Evolutionary conservation across 1,284 basidiomycete species (phyloP).

Genomic region (Cystobasidium pallidum): DNA sequence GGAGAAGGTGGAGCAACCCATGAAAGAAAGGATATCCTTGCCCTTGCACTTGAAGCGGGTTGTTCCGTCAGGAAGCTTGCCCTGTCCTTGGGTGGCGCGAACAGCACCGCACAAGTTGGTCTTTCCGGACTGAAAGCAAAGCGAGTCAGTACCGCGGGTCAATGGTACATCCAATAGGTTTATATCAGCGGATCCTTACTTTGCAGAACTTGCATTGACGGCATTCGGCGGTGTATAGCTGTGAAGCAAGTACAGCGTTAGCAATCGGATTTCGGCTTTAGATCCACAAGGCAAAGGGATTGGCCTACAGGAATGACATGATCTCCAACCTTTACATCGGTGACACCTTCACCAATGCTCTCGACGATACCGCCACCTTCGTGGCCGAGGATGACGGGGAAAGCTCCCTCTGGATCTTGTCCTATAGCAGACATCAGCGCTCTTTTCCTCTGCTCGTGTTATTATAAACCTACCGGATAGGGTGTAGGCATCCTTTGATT

Average conservation of each 20-base stretch:
- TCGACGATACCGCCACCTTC: slow-evolving; percentile 67
- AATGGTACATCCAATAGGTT: too few species aligned
- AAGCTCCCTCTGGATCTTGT: slow-evolving; percentile 92
- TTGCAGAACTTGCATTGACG: slow-evolving; percentile 97
- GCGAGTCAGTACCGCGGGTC: neutral
- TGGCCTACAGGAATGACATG: slow-evolving; percentile 79
- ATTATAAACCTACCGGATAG: slow-evolving; percentile 15
- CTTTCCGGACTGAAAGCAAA: slow-evolving; percentile 72
- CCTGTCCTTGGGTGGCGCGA: slow-evolving; percentile 66
- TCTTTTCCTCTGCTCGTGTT: neutral
- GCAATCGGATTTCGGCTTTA: neutral
- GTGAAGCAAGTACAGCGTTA: neutral
- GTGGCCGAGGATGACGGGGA: slow-evolving; percentile 78
- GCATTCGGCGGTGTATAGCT: slow-evolving; percentile 68
- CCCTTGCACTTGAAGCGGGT: slow-evolving; percentile 89
- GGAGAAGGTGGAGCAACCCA: slow-evolving; percentile 98
- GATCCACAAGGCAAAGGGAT: too few species aligned
- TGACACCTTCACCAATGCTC: slow-evolving; percentile 90
- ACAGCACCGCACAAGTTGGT: slow-evolving; percentile 87
- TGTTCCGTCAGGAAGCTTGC: slow-evolving; percentile 93
- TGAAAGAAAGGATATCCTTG: slow-evolving; percentile 88
- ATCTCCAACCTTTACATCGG: slow-evolving; percentile 80
- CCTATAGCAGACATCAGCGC: slow-evolving; percentile 66
- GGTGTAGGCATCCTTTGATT: slow-evolving; percentile 33
- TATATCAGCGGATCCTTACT: neutral